Evolutionary conservation across 2,329 filamentous ascomycete species (phyloP), one percentile per base, ranked within the genome.

Genomic region (Cladorrhinum sp.): DNA sequence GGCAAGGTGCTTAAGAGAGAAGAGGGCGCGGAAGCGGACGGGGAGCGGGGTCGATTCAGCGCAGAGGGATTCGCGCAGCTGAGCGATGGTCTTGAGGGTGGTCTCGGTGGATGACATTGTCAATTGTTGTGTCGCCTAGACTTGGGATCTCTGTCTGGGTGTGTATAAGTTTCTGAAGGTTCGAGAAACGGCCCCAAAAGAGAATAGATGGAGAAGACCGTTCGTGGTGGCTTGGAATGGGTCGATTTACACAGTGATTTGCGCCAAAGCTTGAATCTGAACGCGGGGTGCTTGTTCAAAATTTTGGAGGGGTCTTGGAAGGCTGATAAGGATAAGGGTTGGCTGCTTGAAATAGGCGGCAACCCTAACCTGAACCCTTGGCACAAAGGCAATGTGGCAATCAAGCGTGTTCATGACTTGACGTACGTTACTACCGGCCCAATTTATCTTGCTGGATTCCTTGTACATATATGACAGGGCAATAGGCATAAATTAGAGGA

Each of bases 1-100:
- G 53, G 95, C 94, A 63, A 98, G 80, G 74, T 98, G 91, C 80
- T 99, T 99, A 63, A 99, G 87, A 18, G 94, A 97, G 80, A 99
- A 99, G 69, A 99, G 90, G 49, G 95, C 94, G 70, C 95, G 92
- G 78, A 98, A 99, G 65, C 95, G 92, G 65, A 91, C 83, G 42
- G 93, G 89, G 58, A 99, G 89, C 51, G 93, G 87, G 64, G 90
- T 89, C 14, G 83, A 78, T 79, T 98, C 95, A 54, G 90, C 89
- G 69, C 84, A 88, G 62, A 99, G 86, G 62, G 88, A 90, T 71
- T 89, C 83, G 71, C 92, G 88, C 57, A 96, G 83, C 61, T 82
- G 79, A 60, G 79, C 70, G 67, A 92, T 82, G 51, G 85, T 86
- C 10, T 77, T 5, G 46, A 62, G 55, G 23, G 57, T 57, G 10